Base-by-base conservation (phyloP, 1,139 yeast genomes). In the Ogataea hybrid region DNA sequence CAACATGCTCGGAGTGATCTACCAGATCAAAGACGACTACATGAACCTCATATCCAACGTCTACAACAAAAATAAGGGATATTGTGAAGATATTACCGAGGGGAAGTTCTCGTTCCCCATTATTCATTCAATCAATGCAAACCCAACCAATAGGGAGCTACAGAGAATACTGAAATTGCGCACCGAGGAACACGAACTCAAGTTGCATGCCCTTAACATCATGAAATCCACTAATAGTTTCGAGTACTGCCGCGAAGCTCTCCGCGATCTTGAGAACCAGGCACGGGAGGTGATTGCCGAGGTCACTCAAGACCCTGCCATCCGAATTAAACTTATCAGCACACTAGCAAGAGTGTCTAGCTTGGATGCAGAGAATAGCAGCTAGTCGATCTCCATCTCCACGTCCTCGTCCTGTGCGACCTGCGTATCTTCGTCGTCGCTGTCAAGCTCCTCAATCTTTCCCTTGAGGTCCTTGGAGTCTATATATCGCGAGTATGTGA, bases 21-120 rank as follows among this genome's bases (percentile, higher is more conserved):
- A 86, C 62, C 97, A 89, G 60, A 74, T 89, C 32, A 73, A 86
- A 51, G 97, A 89, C 58, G 96, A 88, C 59, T 81, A 81, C 52
- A 63, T 84, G 50, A 86, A 87, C 57, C 63, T 86, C 39, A 71
- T 71, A 21, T 78, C 77, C 44, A 66, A 63, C 10, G 63, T 65
- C 25, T 81, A 85, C 64, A 64, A 70, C 12, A 69, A 71, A 27
- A 79, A 81, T 68, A 88, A 89, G 62, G 96, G 96, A 0, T 78
- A 75, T 42, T 88, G 95, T 39, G 96, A 89, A 54, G 97, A 89
- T 58, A 71, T 90, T 29, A 77, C 89, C 0, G 97, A 89, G 61
- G 97, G 97, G 0, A 90, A 89, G 62, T 76, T 84, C 46, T 84
- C 95, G 1, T 82, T 86, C 49, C 96, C 96, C 0, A 79, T 89